Conservation (phyloP, 371 early-diverging fungal genomes). For the Rhizopus microsporus region DNA sequence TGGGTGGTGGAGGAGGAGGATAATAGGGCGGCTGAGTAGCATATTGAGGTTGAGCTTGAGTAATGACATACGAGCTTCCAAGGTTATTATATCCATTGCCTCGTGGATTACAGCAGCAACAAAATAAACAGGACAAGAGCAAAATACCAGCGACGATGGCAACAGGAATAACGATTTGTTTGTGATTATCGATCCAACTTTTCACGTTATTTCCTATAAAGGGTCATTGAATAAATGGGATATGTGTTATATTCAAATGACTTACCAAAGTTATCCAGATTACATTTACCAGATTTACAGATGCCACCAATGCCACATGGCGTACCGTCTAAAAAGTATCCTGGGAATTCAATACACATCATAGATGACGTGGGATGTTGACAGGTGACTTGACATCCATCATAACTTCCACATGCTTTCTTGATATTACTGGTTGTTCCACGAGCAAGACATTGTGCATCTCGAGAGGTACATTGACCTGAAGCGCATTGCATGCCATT, state of each 20-base stretch:
- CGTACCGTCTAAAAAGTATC: constrained; percentile 87
- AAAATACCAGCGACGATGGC: constrained; percentile 55
- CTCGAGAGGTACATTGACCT: constrained; percentile 88
- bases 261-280: constrained; percentile 22
- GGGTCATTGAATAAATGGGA: background rate
- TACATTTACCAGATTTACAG: constrained; percentile 58
- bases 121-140: constrained; percentile 60
- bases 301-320: constrained; percentile 79
- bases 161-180: constrained; percentile 60
- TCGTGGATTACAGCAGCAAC: constrained; percentile 42
- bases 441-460: constrained; percentile 76
- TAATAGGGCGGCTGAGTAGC: constrained; percentile 25
- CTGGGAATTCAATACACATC: constrained; percentile 73
- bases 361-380: constrained; percentile 52
- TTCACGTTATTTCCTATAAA: constrained; percentile 16
- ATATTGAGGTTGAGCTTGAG: constrained; percentile 22
- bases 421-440: constrained; percentile 42
- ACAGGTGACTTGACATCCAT: constrained; percentile 69
- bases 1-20: constrained; percentile 26
- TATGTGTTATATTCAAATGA: background rate
- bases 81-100: constrained; percentile 27
- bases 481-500: constrained; percentile 75
- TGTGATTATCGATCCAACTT: constrained; percentile 53
- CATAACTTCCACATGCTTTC: constrained; percentile 45
- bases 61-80: constrained; percentile 23